Evolutionary conservation across 2,329 filamentous ascomycete genomes (phyloP), one percentile per base, ranked within the genome.

Genomic region (Elsinoe perseae): DNA sequence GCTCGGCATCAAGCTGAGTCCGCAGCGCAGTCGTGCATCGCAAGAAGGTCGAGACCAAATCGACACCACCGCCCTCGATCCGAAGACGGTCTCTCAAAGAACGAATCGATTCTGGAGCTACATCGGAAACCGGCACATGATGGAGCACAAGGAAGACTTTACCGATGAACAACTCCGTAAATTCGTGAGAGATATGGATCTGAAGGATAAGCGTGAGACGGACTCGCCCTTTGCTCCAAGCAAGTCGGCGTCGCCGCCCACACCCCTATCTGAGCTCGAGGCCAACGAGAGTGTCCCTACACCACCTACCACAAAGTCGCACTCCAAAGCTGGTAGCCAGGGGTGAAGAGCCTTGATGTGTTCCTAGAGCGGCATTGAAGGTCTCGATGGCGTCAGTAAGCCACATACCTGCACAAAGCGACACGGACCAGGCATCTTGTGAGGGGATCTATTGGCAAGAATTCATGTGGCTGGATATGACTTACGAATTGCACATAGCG

Each of bases 101-200:
- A 66, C 64, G 12, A 67, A 66, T 43, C 59, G 66, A n/a, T 69
- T 69, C 62, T 69, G 67, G 67, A 67, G 66, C 2, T 69, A 69
- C 44, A 68, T 68, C 28, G 67, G 66, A 46, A 66, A 66, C 57
- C 64, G 64, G 20, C 65, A 68, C 57, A 68, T 69, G 65, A 64
- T 63, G 1, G 62, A 65, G 50, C 62, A 68, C 58, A 65, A 65
- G 10, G 65, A 67, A 48, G 57, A 67, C 61, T 68, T 65, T 59
- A 60, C 61, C 9, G 50, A 61, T 6, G 65, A 65, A 14, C 66
- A 68, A 21, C 60, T 68, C 8, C 60, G 63, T 7, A 68, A 65
- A 56, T 63, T 59, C 50, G 65, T 60, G 20, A 40, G 54, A n/a
- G 30, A 38, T 18, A n/a, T 38, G n/a, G 30, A 52, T 14, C 3